Base-by-base conservation (phyloP, 2,329 filamentous ascomycete species). In the Achaetomium macrosporum region DNA sequence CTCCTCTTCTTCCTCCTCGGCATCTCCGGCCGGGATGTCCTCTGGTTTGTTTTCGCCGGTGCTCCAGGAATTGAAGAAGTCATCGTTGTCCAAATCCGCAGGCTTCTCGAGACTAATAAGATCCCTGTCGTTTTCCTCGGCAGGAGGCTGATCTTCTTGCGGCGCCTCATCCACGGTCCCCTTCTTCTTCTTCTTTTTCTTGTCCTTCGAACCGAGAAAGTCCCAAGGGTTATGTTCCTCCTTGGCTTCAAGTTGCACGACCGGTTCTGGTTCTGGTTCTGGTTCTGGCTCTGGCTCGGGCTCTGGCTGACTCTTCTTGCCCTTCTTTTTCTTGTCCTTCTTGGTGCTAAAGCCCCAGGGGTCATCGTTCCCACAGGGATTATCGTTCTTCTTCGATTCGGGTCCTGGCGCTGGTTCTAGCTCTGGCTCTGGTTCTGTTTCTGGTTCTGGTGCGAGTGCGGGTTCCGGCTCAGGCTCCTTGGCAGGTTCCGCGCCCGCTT, bases 61-160 rank as follows among this genome's bases (percentile, higher is more conserved):
- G 31, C 76, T 77, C 73, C 80, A 83, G 44, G 76, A 75, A 54
- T 71, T 75, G 64, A 80, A 81, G 82, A 80, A 79, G 53, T 77
- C 77, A 50, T 79, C 76, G 40, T 72, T 71, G 13, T 64, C 68
- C 35, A 68, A 63, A 46, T 51, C 46, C 2, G 49, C 41, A 20
- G 62, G 47, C 64, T 67, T 69, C 57, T 65, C 69, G 41, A 69
- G 61, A 36, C 69, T 68, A 54, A 70, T 69, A 53, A 72, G 63
- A 49, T 72, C 65, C 56, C 66, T 64, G 20, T 42, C 36, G 30
- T 50, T 25, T 13, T 39, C 54, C 66, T 68, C 58, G 35, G 56
- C 53, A 17, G 63, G 63, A 54, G 48, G 36, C 19, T 50, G 25
- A 13, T 51, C 37, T 11, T 30, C 29, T 39, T 57, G 60, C 29